phyloP scores from a whole-genome alignment of 495 filamentous ascomycete genomes.

The Lophiostoma macrostomum region DNA sequence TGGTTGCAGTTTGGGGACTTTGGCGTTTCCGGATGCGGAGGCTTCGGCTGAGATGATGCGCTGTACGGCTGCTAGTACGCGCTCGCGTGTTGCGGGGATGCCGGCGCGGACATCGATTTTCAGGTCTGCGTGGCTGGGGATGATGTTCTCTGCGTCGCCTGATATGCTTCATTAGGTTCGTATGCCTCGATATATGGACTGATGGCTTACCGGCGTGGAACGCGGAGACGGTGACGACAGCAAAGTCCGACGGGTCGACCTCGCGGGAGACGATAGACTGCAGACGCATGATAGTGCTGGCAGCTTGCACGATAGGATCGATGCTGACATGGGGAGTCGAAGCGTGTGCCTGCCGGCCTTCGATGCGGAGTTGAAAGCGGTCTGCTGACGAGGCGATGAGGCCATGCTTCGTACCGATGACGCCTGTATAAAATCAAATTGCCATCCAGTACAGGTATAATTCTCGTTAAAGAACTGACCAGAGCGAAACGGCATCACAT shows the following conservation, averaged over 20 bases:
- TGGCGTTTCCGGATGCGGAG: conserved; percentile 43
- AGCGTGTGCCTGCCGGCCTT: conserved; percentile 55
- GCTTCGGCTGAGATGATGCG: conserved; percentile 57
- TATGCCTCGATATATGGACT: conserved; percentile 54
- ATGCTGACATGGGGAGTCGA: conserved; percentile 48
- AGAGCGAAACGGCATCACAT: conserved; percentile 47
- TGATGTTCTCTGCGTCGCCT: conserved; percentile 54
- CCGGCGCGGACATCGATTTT: conserved; percentile 52
- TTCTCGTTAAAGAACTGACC: conserved; percentile 29
- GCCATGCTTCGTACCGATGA: conserved; percentile 34
- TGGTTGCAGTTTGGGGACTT: conserved; percentile 43
- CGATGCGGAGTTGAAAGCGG: conserved; percentile 33
- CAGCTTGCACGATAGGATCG: conserved; percentile 57
- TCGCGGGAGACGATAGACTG: conserved; percentile 57
- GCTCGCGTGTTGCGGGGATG: conserved; percentile 42
- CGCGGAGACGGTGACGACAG: conserved; percentile 54
- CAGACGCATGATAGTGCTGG: conserved; percentile 51
- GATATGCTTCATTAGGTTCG: conserved; percentile 50
- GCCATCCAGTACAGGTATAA: background rate
- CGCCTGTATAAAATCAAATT: conserved; percentile 12
- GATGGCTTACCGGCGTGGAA: conserved; percentile 52
- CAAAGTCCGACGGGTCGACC: conserved; percentile 48
- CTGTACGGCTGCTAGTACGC: conserved; percentile 47
- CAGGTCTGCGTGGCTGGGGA: conserved; percentile 49
- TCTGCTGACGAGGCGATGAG: conserved; percentile 36